phyloP scores from a whole-genome alignment of 1,139 yeast genomes.

The Sugiyamaella pinicola region DNA sequence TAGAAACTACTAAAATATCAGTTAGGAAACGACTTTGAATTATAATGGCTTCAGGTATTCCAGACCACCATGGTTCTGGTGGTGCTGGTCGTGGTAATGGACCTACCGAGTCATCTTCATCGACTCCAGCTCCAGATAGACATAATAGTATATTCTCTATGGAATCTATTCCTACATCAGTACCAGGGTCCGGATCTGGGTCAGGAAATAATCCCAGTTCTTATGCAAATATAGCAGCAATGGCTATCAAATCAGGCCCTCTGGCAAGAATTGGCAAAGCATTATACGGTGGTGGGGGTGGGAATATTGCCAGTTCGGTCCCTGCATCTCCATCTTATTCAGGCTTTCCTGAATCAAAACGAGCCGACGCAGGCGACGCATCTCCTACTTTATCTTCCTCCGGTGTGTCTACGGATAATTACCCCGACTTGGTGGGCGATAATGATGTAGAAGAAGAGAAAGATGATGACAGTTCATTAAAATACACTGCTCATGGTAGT shows the following conservation, averaged over 20 bases:
- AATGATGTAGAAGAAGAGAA: conserved; percentile 8
- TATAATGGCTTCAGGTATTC: not conserved
- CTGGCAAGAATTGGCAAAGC: conserved; percentile 41
- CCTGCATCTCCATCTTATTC: conserved; percentile 15
- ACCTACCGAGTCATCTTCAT: not conserved
- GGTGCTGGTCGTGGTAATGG: not conserved
- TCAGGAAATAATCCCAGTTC: conserved; percentile 3
- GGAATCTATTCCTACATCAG: too few species aligned
- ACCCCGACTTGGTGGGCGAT: conserved; percentile 1
- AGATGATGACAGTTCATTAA: conserved; percentile 11
- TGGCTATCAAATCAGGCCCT: conserved; percentile 36
- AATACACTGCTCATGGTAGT: conserved; percentile 34
- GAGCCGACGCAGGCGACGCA: conserved; percentile 24
- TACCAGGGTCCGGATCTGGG: not conserved
- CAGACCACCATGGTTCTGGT: not conserved
- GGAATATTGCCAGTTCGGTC: conserved; percentile 22
- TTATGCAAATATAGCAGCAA: conserved; percentile 34
- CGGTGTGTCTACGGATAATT: not conserved
- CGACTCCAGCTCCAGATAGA: conserved; percentile 12
- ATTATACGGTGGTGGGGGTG: conserved; percentile 29
- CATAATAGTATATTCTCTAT: not conserved
- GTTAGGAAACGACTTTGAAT: too few species aligned
- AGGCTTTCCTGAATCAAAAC: conserved; percentile 7
- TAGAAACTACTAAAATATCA: too few species aligned
- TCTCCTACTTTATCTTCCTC: conserved; percentile 12